These are phyloP conservation scores for Stephania yunnanensis DNA, from an alignment of 164 flowering plant genomes.

Conservation along the genomic window DNA sequence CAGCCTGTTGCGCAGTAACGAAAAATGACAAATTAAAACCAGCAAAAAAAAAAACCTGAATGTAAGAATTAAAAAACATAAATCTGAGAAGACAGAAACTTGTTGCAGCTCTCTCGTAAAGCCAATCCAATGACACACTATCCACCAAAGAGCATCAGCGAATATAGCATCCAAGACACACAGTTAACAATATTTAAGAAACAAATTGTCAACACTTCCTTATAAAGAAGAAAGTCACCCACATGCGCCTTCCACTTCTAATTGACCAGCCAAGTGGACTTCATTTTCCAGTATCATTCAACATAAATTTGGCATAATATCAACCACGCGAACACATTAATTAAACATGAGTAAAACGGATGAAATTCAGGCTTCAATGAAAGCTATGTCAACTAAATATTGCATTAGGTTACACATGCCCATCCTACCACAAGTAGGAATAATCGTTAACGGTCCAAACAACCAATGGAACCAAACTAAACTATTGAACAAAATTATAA, in stretches of 20 bases:
- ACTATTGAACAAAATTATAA: background rate
- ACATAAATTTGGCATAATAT: background rate
- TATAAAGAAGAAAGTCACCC: no score
- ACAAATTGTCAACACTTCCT: no score
- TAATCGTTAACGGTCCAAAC: background rate
- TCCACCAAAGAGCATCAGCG: background rate
- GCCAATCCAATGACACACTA: background rate
- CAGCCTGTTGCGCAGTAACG: constrained; percentile 37
- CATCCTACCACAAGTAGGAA: background rate
- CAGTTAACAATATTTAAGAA: no score
- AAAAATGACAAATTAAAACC: background rate
- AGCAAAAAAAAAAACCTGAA: background rate
- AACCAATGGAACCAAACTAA: background rate
- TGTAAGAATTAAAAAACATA: background rate
- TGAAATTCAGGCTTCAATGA: background rate
- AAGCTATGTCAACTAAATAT: background rate
- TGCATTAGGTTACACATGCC: background rate
- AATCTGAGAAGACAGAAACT: background rate
- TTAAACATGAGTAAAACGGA: background rate
- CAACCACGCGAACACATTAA: background rate
- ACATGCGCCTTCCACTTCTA: background rate
- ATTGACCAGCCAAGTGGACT: background rate
- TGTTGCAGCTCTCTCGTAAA: background rate
- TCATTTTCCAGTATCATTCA: background rate
- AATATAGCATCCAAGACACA: background rate